phyloP scores from a whole-genome alignment of 768 basidiomycete species.

The Neoboletus magnificus region DNA sequence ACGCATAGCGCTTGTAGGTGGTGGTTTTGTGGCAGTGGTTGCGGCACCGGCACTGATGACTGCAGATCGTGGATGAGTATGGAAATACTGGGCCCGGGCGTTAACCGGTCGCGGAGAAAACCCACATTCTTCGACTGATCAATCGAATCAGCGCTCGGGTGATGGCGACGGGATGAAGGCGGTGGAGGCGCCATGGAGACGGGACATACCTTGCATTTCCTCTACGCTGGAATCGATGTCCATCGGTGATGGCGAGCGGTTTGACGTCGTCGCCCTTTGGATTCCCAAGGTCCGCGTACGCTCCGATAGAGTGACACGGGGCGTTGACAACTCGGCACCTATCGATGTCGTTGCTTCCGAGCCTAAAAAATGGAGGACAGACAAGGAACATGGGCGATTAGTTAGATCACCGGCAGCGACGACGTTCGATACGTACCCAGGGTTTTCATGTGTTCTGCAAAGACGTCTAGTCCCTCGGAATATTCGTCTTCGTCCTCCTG shows the following conservation, averaged over 20 bases:
- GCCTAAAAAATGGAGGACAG: slow-evolving; percentile 2
- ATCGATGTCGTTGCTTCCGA: slow-evolving; percentile 1
- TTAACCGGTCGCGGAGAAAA: not conserved
- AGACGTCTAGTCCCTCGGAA: slow-evolving; percentile 12
- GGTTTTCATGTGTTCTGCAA: slow-evolving; percentile 4
- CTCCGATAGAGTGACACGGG: slow-evolving; percentile 18
- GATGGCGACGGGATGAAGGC: not conserved
- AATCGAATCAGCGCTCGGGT: slow-evolving; percentile 2
- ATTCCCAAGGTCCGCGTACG: slow-evolving; percentile 18
- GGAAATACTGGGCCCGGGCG: not conserved
- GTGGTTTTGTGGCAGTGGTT: not conserved
- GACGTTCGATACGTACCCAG: slow-evolving; percentile 18
- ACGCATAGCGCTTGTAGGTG: not conserved
- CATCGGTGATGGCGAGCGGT: slow-evolving; percentile 23
- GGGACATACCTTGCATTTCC: slow-evolving; percentile 16
- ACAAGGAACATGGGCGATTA: not conserved
- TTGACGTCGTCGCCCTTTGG: slow-evolving; percentile 4
- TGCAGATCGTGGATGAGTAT: slow-evolving; percentile 6
- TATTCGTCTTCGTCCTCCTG: slow-evolving; percentile 28
- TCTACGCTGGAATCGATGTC: slow-evolving; percentile 15
- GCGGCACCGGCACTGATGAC: not conserved
- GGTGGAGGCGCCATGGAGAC: not conserved
- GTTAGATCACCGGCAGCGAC: not conserved
- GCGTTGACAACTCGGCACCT: slow-evolving; percentile 14
- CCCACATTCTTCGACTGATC: slow-evolving; percentile 17